phyloP scores from a whole-genome alignment of 164 flowering plant species.

The Stephania japonica region DNA sequence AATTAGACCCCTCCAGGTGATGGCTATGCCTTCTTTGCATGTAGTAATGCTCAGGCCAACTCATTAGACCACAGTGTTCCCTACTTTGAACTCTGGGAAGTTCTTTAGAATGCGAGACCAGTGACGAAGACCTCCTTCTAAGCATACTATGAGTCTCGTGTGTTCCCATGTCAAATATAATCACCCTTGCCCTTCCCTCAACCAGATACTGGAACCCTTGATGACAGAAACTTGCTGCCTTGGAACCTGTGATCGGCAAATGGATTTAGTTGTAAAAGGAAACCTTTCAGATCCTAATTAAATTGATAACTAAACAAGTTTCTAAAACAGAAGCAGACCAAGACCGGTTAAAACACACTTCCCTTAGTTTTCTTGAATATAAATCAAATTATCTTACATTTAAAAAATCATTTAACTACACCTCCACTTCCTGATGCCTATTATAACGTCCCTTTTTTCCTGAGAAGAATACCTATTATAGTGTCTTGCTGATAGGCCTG shows the following conservation, averaged over 20 bases:
- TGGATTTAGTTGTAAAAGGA: background rate
- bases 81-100: conserved; percentile 36
- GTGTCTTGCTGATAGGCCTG: too few species aligned
- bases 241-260: conserved; percentile 30
- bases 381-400: background rate
- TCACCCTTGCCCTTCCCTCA: conserved; percentile 78
- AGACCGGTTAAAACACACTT: background rate
- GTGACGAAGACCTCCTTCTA: conserved; percentile 42
- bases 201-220: conserved; percentile 51
- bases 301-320: background rate
- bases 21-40: conserved; percentile 27
- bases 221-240: conserved; percentile 42
- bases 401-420: too few species aligned
- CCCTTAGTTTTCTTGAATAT: background rate
- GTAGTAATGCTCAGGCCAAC: conserved; percentile 69
- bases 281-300: background rate
- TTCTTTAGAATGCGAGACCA: conserved; percentile 39
- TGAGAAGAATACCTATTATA: too few species aligned
- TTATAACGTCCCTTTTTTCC: too few species aligned
- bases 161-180: conserved; percentile 54
- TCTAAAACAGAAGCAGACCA: background rate
- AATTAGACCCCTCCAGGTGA: conserved; percentile 23
- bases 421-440: too few species aligned
- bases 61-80: conserved; percentile 72
- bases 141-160: conserved; percentile 38